Evolutionary conservation across 768 basidiomycete species (phyloP).

Genomic region (Mycena alexandri): DNA sequence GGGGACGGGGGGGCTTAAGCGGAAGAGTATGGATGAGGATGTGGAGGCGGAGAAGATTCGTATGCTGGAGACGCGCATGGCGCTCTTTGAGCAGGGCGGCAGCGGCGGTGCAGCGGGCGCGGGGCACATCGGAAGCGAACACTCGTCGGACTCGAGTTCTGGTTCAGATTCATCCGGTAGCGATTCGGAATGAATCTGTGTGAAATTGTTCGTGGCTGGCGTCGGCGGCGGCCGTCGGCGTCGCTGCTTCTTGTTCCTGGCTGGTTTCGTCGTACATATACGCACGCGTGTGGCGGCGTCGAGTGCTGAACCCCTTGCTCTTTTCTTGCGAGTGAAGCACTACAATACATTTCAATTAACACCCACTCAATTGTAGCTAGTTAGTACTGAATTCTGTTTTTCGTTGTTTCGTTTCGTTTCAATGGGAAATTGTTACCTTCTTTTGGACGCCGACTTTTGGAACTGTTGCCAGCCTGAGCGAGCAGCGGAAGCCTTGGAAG

Average conservation of each 20-base stretch:
- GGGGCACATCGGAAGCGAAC: slow-evolving; percentile 69
- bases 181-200: slow-evolving; percentile 77
- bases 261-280: slow-evolving; percentile 26
- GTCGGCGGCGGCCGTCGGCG: slow-evolving; percentile 23
- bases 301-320: slow-evolving; percentile 46
- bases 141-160: slow-evolving; percentile 84
- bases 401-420: slow-evolving; percentile 37
- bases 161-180: slow-evolving; percentile 85
- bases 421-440: slow-evolving; percentile 27
- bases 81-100: slow-evolving; percentile 78
- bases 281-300: slow-evolving; percentile 26
- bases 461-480: slow-evolving; percentile 73
- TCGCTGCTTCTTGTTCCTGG: slow-evolving; percentile 39
- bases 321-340: slow-evolving; percentile 40
- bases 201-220: slow-evolving; percentile 31
- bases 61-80: slow-evolving; percentile 88
- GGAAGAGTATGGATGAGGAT: slow-evolving; percentile 97
- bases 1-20: slow-evolving; percentile 90
- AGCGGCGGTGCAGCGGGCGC: slow-evolving; percentile 50
- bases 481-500: slow-evolving; percentile 47
- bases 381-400: slow-evolving; percentile 58
- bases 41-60: slow-evolving; percentile 96
- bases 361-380: slow-evolving; percentile 63
- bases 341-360: slow-evolving; percentile 56
- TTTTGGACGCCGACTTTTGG: slow-evolving; percentile 55